These are phyloP conservation scores for Claviceps humidiphila DNA, from an alignment of 2,329 filamentous ascomycete genomes.

Conservation along the genomic window DNA sequence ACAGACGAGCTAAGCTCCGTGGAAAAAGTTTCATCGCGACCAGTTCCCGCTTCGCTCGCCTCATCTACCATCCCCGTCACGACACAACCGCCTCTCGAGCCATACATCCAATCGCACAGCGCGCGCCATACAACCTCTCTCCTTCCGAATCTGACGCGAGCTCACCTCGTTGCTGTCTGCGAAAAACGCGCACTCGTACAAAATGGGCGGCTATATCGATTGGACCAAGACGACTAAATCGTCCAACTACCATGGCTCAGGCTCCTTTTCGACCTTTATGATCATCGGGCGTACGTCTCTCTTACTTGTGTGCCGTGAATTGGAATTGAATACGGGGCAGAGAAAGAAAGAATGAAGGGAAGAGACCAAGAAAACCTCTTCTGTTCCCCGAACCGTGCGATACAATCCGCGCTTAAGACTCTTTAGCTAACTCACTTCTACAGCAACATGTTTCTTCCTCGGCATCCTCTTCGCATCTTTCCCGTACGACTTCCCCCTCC, in stretches of 20 bases:
- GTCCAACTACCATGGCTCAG: constrained; percentile 43
- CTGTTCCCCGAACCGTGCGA: too few species aligned
- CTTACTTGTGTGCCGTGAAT: neutral
- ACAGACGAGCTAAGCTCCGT: too few species aligned
- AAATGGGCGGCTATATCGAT: constrained; percentile 30
- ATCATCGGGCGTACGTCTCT: constrained; percentile 75
- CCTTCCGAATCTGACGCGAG: neutral
- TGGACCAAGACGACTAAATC: constrained; percentile 45
- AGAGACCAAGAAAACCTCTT: too few species aligned
- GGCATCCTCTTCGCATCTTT: constrained; percentile 94
- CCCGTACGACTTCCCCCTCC: constrained; percentile 87
- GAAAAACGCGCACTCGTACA: constrained; percentile 2
- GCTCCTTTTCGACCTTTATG: constrained; percentile 88
- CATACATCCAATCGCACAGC: neutral
- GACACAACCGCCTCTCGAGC: too few species aligned
- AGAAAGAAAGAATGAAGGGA: too few species aligned
- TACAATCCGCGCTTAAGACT: too few species aligned
- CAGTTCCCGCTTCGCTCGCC: too few species aligned
- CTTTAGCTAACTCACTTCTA: neutral
- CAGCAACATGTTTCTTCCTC: constrained; percentile 91
- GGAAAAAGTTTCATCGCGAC: too few species aligned
- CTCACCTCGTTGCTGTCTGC: too few species aligned
- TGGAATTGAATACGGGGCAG: too few species aligned
- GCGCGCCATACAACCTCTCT: too few species aligned
- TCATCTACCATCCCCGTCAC: neutral